phyloP scores from a whole-genome alignment of 805 yeast species.

The Starmerella sp. region DNA sequence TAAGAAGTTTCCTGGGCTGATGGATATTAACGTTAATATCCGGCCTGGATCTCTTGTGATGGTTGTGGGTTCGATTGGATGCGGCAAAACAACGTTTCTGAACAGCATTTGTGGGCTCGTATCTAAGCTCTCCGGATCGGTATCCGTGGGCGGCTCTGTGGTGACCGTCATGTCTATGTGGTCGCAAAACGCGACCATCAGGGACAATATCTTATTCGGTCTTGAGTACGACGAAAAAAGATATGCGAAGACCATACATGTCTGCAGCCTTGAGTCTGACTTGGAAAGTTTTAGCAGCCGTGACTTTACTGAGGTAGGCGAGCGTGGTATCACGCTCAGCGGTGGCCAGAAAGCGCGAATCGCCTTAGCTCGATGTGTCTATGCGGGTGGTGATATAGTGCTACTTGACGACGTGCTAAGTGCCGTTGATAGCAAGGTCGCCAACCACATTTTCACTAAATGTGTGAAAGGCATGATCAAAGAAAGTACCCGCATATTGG shows the following conservation, averaged over 20 bases:
- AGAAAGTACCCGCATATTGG: conserved; percentile 56
- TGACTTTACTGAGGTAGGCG: conserved; percentile 67
- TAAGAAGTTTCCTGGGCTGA: conserved; percentile 35
- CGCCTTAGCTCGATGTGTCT: conserved; percentile 71
- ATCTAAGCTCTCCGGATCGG: conserved; percentile 43
- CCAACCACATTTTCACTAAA: conserved; percentile 58
- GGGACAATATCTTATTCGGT: conserved; percentile 68
- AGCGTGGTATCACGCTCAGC: conserved; percentile 74
- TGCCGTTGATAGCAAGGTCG: conserved; percentile 84
- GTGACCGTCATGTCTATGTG: conserved; percentile 59
- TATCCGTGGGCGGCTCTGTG: conserved; percentile 43
- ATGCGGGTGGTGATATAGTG: conserved; percentile 51
- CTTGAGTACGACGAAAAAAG: conserved; percentile 37
- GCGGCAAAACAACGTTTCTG: conserved; percentile 68
- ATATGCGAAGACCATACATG: conserved; percentile 46
- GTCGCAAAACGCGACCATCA: conserved; percentile 72
- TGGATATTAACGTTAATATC: conserved; percentile 42
- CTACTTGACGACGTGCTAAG: conserved; percentile 71
- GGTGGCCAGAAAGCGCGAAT: conserved; percentile 90
- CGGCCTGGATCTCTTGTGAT: conserved; percentile 60
- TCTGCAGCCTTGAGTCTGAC: conserved; percentile 59
- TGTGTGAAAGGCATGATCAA: conserved; percentile 53
- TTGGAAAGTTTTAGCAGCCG: conserved; percentile 58
- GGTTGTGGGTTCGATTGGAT: conserved; percentile 70
- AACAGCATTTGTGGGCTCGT: conserved; percentile 64